phyloP scores from a whole-genome alignment of 1,284 basidiomycete species.

The Trichosporon inkin region DNA sequence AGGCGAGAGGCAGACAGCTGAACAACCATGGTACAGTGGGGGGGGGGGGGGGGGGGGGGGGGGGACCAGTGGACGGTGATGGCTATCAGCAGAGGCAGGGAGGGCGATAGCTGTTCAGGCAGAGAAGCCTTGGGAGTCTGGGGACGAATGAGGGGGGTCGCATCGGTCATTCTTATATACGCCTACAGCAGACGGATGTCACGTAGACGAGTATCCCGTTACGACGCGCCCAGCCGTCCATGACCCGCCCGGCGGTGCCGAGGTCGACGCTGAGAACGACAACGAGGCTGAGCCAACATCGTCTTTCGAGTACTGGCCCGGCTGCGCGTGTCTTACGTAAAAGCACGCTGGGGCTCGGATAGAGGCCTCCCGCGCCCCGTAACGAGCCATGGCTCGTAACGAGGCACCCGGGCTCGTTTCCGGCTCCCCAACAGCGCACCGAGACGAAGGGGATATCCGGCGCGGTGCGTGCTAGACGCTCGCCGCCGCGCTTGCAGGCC shows the following conservation, averaged over 20 bases:
- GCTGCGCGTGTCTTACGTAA: too few relatives aligned
- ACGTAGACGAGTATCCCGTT: background rate
- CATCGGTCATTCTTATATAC: background rate
- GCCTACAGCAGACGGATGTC: background rate
- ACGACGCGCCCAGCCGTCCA: background rate
- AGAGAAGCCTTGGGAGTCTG: background rate
- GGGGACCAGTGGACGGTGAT: background rate
- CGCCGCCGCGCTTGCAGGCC: too few relatives aligned
- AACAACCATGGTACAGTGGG: background rate
- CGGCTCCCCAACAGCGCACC: too few relatives aligned
- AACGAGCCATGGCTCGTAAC: too few relatives aligned
- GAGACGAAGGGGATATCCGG: too few relatives aligned
- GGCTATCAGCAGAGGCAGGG: background rate
- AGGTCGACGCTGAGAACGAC: conserved; percentile 1
- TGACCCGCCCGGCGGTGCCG: conserved; percentile 4
- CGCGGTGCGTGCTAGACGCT: too few relatives aligned
- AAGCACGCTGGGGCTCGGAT: too few relatives aligned
- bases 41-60: background rate
- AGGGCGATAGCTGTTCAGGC: background rate
- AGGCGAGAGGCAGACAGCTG: background rate
- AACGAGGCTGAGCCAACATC: background rate
- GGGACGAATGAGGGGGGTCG: background rate
- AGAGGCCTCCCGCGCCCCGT: too few relatives aligned
- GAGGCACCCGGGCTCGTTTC: too few relatives aligned
- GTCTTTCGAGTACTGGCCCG: too few relatives aligned